Evolutionary conservation across 1,284 basidiomycete species (phyloP).

Genomic region (Ustanciosporium gigantosporum): DNA sequence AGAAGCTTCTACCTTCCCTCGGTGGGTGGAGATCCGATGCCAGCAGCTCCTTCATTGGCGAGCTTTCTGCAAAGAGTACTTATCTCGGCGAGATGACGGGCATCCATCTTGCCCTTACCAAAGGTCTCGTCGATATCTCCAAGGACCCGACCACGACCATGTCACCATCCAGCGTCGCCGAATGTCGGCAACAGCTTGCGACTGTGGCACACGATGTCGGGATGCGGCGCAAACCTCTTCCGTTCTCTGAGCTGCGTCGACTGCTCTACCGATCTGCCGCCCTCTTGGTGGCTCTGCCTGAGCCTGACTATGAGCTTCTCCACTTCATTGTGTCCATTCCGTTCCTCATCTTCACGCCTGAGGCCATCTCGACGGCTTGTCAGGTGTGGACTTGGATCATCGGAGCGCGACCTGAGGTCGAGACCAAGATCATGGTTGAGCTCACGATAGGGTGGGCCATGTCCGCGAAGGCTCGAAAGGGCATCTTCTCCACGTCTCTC

Average conservation of each 20-base stretch:
- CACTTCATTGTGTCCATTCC: slow-evolving; percentile 87
- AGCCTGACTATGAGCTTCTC: slow-evolving; percentile 79
- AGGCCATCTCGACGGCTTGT: slow-evolving; percentile 81
- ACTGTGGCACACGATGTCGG: slow-evolving; percentile 68
- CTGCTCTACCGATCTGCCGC: slow-evolving; percentile 84
- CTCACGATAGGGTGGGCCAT: slow-evolving; percentile 84
- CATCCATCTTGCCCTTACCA: slow-evolving; percentile 68
- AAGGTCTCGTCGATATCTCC: slow-evolving; percentile 67
- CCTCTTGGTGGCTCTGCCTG: slow-evolving; percentile 41
- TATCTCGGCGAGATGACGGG: slow-evolving; percentile 77
- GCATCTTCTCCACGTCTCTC: slow-evolving; percentile 62
- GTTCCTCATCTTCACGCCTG: slow-evolving; percentile 84
- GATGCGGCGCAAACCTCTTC: slow-evolving; percentile 6
- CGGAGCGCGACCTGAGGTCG: slow-evolving; percentile 77
- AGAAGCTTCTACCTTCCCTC: slow-evolving; percentile 51
- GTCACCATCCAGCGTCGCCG: slow-evolving; percentile 66
- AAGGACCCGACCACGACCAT: slow-evolving; percentile 69
- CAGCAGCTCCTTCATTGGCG: slow-evolving; percentile 47
- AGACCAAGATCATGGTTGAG: slow-evolving; percentile 79
- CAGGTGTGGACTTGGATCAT: slow-evolving; percentile 98
- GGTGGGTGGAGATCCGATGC: slow-evolving; percentile 60
- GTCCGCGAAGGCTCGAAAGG: slow-evolving; percentile 74
- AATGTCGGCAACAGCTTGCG: slow-evolving; percentile 73
- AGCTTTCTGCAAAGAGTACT: slow-evolving; percentile 51
- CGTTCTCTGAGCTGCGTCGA: slow-evolving; percentile 73